phyloP scores from a whole-genome alignment of 371 early-diverging fungal genomes.

The Apophysomyces trapeziformis region DNA sequence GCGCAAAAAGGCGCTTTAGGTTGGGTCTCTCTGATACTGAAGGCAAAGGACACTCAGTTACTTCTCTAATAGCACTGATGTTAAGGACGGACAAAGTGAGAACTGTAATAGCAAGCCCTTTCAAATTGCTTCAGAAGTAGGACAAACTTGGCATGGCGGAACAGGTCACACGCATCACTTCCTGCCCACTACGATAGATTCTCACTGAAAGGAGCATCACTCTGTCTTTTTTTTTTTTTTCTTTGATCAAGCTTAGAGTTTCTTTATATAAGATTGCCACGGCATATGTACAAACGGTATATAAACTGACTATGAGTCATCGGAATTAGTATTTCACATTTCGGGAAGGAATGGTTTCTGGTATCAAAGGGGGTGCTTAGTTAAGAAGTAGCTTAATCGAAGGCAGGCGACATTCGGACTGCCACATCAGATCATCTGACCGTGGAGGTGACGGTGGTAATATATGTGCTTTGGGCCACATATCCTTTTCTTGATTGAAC shows the following conservation, averaged over 20 bases:
- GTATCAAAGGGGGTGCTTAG: background rate
- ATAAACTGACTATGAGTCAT: slow-evolving; percentile 3
- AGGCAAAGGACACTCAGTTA: no score
- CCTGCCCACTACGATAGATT: background rate
- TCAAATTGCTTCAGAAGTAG: no score
- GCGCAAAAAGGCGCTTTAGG: no score
- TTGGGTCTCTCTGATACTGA: no score
- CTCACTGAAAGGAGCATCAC: background rate
- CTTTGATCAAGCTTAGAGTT: background rate
- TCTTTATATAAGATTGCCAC: slow-evolving; percentile 2
- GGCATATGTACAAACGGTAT: slow-evolving; percentile 7
- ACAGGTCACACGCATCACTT: background rate
- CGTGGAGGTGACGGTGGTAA: background rate
- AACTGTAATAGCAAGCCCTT: no score
- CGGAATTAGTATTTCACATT: background rate
- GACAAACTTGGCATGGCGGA: no score
- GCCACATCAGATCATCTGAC: slow-evolving; percentile 3
- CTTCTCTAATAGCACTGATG: no score
- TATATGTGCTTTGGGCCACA: background rate
- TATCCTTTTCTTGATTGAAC: background rate
- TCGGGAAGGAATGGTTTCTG: background rate
- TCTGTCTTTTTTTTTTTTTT: no score
- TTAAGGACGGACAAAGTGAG: no score
- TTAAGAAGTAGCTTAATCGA: slow-evolving; percentile 5
- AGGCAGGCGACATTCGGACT: background rate